These are phyloP conservation scores for Knoxdaviesia capensis DNA, from an alignment of 2,329 filamentous ascomycete genomes.

Conservation along the genomic window DNA sequence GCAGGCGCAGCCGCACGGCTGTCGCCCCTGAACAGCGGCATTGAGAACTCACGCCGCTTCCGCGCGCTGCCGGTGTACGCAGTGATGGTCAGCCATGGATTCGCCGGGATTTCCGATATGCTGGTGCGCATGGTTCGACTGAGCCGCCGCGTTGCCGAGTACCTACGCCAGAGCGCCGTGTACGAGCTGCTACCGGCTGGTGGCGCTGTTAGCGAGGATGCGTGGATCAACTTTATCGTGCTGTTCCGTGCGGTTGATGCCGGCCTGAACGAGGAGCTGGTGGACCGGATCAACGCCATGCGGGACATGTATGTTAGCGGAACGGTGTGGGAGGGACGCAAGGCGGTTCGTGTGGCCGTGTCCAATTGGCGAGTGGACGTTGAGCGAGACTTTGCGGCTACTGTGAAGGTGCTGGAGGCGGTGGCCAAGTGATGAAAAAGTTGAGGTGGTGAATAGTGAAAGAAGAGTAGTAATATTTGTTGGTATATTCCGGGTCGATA, in stretches of 20 bases:
- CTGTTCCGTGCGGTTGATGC: constrained; percentile 54
- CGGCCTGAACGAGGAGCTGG: constrained; percentile 43
- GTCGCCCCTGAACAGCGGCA: constrained; percentile 66
- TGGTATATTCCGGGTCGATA: neutral
- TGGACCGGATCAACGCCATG: constrained; percentile 50
- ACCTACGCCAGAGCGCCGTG: constrained; percentile 35
- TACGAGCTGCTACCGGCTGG: constrained; percentile 47
- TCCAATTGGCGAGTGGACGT: constrained; percentile 67
- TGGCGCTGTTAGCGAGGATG: constrained; percentile 23
- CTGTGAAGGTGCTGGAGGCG: constrained; percentile 38
- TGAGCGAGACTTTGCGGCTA: constrained; percentile 42
- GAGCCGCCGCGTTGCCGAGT: constrained; percentile 44
- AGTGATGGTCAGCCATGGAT: constrained; percentile 55
- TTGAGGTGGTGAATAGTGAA: neutral
- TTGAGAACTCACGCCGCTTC: constrained; percentile 85
- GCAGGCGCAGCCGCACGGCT: too few relatives aligned
- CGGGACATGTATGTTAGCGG: constrained; percentile 67
- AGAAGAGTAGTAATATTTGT: neutral
- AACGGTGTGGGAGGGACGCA: constrained; percentile 53
- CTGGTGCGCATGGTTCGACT: constrained; percentile 53
- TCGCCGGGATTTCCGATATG: constrained; percentile 45
- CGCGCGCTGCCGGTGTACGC: constrained; percentile 80
- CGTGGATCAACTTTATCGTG: constrained; percentile 46
- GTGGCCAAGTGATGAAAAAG: constrained; percentile 15
- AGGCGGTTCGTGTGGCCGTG: constrained; percentile 67